Evolutionary conservation across 208 protist genomes (phyloP).

Genomic region (Trypanosoma mega): DNA sequence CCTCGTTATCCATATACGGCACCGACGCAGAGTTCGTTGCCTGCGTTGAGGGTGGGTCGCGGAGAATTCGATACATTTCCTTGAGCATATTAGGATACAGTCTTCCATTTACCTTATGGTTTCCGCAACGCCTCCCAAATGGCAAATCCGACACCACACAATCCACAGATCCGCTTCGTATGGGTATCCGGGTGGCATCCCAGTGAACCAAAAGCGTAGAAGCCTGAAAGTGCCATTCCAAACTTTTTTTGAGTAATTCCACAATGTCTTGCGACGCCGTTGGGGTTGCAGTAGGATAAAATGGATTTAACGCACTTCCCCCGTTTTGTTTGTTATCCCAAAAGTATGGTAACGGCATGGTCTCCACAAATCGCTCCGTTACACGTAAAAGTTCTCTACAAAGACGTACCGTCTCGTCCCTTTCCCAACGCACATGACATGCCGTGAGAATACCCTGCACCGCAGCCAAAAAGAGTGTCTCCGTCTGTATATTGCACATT

Average conservation of each 20-base stretch:
- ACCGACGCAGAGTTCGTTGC: not conserved
- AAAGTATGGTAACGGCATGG: not conserved
- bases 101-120: slow-evolving; percentile 36
- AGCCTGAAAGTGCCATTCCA: not conserved
- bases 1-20: not conserved
- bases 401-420: not conserved
- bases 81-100: slow-evolving; percentile 50
- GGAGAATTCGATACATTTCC: slow-evolving; percentile 49
- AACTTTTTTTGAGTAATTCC: not conserved
- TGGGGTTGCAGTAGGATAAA: not conserved
- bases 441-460: slow-evolving; percentile 2
- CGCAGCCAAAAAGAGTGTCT: slow-evolving; percentile 1
- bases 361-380: not conserved
- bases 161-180: slow-evolving; percentile 38
- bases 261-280: not conserved
- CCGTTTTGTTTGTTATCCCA: not conserved
- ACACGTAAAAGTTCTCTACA: not conserved
- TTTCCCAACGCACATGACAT: not conserved
- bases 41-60: too few relatives aligned
- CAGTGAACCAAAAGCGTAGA: slow-evolving; percentile 18
- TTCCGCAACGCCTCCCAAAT: slow-evolving; percentile 63
- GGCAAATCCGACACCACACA: slow-evolving; percentile 65
- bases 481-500: slow-evolving; percentile 1
- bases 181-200: slow-evolving; percentile 40
- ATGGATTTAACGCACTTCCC: not conserved